These are phyloP conservation scores for Peronospora destructor DNA, from an alignment of 352 stramenopile genomes.

Conservation along the genomic window DNA sequence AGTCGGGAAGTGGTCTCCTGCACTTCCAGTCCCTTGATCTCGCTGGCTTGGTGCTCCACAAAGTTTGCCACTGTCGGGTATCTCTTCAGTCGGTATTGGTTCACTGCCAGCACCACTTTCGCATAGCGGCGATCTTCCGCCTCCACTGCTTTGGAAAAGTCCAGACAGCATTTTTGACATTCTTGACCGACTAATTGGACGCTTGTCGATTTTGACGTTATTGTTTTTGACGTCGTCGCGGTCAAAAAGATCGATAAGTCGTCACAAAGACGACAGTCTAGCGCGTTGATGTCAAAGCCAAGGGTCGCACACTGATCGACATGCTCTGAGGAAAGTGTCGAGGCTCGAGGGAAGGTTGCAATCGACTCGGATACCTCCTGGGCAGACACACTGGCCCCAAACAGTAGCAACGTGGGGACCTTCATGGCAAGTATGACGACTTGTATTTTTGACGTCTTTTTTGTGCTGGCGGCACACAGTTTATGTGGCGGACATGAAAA, in stretches of 20 bases:
- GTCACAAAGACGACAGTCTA: slow-evolving; percentile 59
- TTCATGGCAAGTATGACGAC: too few species aligned
- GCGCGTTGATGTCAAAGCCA: slow-evolving; percentile 50
- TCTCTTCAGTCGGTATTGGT: slow-evolving; percentile 42
- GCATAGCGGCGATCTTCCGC: slow-evolving; percentile 33
- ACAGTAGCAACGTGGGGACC: background rate
- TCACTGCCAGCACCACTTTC: slow-evolving; percentile 48
- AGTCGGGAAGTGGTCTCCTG: slow-evolving; percentile 41
- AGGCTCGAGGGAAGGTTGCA: background rate
- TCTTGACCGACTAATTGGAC: slow-evolving; percentile 17
- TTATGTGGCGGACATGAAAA: too few species aligned
- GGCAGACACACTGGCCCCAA: background rate
- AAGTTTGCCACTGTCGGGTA: slow-evolving; percentile 69
- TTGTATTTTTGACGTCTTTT: too few species aligned
- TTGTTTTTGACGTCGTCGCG: background rate
- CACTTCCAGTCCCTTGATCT: slow-evolving; percentile 43
- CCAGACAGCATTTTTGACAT: slow-evolving; percentile 49
- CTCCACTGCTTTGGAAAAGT: slow-evolving; percentile 30
- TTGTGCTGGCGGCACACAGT: too few species aligned
- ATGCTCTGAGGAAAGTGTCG: background rate
- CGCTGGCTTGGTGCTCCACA: slow-evolving; percentile 40
- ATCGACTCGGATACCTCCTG: background rate
- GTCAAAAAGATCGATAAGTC: slow-evolving; percentile 35
- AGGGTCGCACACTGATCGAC: slow-evolving; percentile 27
- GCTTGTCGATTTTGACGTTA: slow-evolving; percentile 4